Percentiles rank a stretch among this genome's conserved stretches.
phyloP scores from a whole-genome alignment of 2,329 filamentous ascomycete genomes.

The Blumeriella jaapii region DNA sequence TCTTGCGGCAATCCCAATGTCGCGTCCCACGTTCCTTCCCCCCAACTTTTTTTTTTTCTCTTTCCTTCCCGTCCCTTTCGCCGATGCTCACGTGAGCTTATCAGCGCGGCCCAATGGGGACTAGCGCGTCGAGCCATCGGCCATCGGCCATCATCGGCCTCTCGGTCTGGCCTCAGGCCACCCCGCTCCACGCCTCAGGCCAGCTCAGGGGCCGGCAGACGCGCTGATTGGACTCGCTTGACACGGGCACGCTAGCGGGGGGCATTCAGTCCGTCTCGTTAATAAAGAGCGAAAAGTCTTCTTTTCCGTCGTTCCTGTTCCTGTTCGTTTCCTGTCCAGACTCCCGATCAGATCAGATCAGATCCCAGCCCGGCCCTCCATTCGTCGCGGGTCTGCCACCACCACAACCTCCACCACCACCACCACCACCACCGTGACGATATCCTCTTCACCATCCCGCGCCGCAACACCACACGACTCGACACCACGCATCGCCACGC shows the following conservation, averaged over 20 bases:
- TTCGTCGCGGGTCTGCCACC: too few species aligned
- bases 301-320: conserved; percentile 2
- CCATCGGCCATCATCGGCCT: too few species aligned
- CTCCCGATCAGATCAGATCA: not conserved
- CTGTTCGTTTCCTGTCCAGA: conserved; percentile 2
- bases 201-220: not conserved
- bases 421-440: not conserved
- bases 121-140: too few species aligned
- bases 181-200: too few species aligned
- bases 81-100: too few species aligned
- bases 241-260: not conserved
- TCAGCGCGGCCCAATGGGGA: too few species aligned
- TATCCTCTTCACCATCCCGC: not conserved
- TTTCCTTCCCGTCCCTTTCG: too few species aligned
- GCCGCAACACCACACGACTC: not conserved
- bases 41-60: too few species aligned
- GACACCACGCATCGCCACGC: conserved; percentile 1
- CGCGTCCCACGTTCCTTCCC: too few species aligned
- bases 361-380: not conserved
- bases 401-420: too few species aligned
- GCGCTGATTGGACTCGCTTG: conserved; percentile 1
- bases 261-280: not conserved
- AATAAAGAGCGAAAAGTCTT: not conserved
- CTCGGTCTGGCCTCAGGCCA: too few species aligned
- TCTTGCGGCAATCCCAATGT: too few species aligned